Evolutionary conservation across 768 basidiomycete species (phyloP).

Genomic region (Leccinum truebloodii): DNA sequence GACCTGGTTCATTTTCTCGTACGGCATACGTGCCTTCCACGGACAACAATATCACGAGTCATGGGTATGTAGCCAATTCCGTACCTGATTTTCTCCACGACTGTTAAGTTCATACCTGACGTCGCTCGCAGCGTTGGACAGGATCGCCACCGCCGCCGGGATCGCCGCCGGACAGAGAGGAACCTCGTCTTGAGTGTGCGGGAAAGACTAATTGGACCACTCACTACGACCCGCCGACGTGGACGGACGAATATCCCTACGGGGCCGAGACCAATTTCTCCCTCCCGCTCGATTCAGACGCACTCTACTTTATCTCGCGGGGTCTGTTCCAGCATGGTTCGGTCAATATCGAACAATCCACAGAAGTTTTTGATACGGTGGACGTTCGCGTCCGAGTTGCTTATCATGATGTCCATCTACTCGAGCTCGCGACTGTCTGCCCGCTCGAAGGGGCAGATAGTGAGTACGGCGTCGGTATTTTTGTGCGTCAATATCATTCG

Average conservation of each 20-base stretch:
- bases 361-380: slow-evolving; percentile 27
- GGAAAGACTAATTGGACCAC: slow-evolving; percentile 22
- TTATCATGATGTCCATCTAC: slow-evolving; percentile 16
- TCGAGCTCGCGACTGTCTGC: slow-evolving; percentile 33
- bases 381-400: slow-evolving; percentile 31
- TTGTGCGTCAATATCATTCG: slow-evolving; percentile 25
- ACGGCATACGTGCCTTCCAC: slow-evolving; percentile 2
- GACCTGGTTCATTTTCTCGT: slow-evolving; percentile 17
- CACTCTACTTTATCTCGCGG: slow-evolving; percentile 32
- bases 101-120: neutral
- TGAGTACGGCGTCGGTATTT: slow-evolving; percentile 35
- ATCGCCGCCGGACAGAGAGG: slow-evolving; percentile 1
- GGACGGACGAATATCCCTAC: slow-evolving; percentile 21
- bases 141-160: neutral
- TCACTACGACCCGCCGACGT: slow-evolving; percentile 27
- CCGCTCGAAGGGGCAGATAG: slow-evolving; percentile 25
- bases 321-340: slow-evolving; percentile 30
- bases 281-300: slow-evolving; percentile 34
- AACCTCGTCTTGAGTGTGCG: slow-evolving; percentile 15
- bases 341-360: slow-evolving; percentile 33
- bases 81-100: neutral
- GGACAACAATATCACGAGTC: neutral
- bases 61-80: slow-evolving; percentile 11
- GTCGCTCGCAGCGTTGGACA: slow-evolving; percentile 9
- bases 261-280: slow-evolving; percentile 31